Percentiles rank a stretch among this genome's conserved stretches.
Evolutionary conservation across 176 grass and related monocot genomes (phyloP).

Genomic region (Raddia distichophylla): DNA sequence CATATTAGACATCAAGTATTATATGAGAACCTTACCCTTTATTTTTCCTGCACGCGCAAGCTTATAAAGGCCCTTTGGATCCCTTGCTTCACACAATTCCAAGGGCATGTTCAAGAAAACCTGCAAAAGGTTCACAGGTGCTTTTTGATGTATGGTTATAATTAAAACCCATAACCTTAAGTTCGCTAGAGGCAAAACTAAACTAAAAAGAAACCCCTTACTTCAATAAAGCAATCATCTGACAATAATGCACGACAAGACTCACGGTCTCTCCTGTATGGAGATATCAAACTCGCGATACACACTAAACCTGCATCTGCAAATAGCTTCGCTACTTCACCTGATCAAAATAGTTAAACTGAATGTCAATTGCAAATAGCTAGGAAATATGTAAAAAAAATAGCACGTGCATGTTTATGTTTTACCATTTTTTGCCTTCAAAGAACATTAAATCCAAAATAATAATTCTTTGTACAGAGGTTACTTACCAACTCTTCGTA

Average conservation of each 20-base stretch:
- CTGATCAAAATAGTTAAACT: slow-evolving; percentile 49
- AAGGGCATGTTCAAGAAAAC: slow-evolving; percentile 99
- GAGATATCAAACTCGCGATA: slow-evolving; percentile 98
- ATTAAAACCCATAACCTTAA: neutral
- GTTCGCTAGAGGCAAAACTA: neutral
- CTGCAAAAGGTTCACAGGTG: slow-evolving; percentile 39
- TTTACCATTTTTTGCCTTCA: slow-evolving; percentile 11
- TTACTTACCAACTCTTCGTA: slow-evolving; percentile 78
- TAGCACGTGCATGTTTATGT: neutral
- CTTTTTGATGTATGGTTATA: neutral
- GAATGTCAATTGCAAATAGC: slow-evolving; percentile 10
- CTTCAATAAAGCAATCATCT: slow-evolving; percentile 87
- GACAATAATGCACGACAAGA: slow-evolving; percentile 76
- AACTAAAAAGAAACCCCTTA: slow-evolving; percentile 44
- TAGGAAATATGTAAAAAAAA: neutral
- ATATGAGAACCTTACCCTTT: slow-evolving; percentile 62
- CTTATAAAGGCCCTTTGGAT: slow-evolving; percentile 97
- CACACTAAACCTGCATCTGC: slow-evolving; percentile 91
- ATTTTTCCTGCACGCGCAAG: slow-evolving; percentile 96
- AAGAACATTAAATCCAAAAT: neutral
- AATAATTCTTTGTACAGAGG: neutral
- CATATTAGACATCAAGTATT: slow-evolving; percentile 1
- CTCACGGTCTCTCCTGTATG: slow-evolving; percentile 79
- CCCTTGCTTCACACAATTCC: slow-evolving; percentile 91
- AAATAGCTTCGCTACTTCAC: slow-evolving; percentile 96